Conservation (phyloP, 495 filamentous ascomycete species). For the Lophiostoma macrostomum region DNA sequence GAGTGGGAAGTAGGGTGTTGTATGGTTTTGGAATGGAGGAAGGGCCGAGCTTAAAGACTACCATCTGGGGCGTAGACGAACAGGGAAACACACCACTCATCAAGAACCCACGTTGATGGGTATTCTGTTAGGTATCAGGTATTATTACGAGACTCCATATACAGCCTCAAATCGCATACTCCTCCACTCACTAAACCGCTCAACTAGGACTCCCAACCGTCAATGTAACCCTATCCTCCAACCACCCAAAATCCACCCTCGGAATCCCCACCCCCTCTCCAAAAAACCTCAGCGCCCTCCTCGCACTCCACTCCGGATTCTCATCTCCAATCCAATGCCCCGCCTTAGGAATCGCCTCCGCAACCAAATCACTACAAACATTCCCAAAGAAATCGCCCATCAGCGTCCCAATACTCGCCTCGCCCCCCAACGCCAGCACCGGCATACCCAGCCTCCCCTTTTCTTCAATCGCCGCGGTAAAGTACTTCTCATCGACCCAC, state of each 20-base stretch:
- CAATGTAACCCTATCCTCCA: conserved; percentile 9
- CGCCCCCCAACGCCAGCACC: conserved; percentile 29
- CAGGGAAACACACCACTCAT: too few species aligned
- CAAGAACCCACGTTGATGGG: too few species aligned
- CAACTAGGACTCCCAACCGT: too few species aligned
- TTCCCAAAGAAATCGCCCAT: not conserved
- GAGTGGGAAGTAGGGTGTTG: not conserved
- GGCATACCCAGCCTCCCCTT: conserved; percentile 19
- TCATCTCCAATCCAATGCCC: conserved; percentile 35
- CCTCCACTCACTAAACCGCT: too few species aligned
- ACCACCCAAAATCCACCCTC: conserved; percentile 1
- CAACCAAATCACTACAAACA: conserved; percentile 7
- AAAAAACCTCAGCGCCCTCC: conserved; percentile 20
- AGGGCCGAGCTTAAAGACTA: too few species aligned
- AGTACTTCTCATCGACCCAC: conserved; percentile 18
- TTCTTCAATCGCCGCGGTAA: conserved; percentile 10
- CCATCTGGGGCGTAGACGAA: too few species aligned
- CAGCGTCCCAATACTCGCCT: conserved; percentile 19
- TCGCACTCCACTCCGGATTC: conserved; percentile 23
- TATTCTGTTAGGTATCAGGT: too few species aligned
- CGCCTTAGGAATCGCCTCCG: conserved; percentile 24
- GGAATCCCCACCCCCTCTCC: conserved; percentile 8
- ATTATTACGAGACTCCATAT: too few species aligned
- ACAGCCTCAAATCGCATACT: too few species aligned
- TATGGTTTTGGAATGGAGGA: too few species aligned